Evolutionary conservation across 1,284 basidiomycete species (phyloP).

Genomic region (Acaromyces ingoldii): DNA sequence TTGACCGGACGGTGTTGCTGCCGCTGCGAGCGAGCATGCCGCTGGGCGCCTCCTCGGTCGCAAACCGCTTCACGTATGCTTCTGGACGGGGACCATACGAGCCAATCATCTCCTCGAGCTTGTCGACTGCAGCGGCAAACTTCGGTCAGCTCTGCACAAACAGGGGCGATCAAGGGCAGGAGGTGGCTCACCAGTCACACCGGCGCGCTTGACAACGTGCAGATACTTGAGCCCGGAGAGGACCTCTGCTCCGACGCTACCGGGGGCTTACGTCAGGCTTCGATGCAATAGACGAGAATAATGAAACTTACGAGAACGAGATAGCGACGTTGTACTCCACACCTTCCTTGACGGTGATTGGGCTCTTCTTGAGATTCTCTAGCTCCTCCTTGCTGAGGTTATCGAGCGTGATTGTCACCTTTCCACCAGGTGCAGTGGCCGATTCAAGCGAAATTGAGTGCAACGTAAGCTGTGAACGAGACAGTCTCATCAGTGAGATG

Average conservation of each 20-base stretch:
- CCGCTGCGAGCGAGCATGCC: constrained; percentile 74
- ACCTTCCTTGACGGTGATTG: constrained; percentile 61
- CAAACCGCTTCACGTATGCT: constrained; percentile 53
- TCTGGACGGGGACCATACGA: constrained; percentile 62
- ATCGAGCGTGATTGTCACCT: constrained; percentile 55
- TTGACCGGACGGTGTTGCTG: constrained; percentile 62
- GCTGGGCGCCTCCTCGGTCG: constrained; percentile 51
- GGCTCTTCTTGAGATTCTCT: constrained; percentile 57
- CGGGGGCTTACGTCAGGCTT: too few species aligned
- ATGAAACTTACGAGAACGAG: constrained; percentile 62
- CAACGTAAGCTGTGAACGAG: constrained; percentile 25
- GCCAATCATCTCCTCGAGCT: constrained; percentile 82
- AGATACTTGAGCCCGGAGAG: constrained; percentile 79
- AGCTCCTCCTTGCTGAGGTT: constrained; percentile 51
- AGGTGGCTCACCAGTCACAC: constrained; percentile 54
- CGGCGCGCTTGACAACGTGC: constrained; percentile 67
- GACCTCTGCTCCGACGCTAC: constrained; percentile 65
- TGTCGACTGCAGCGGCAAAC: constrained; percentile 63
- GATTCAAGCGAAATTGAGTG: constrained; percentile 55
- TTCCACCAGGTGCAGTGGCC: constrained; percentile 46
- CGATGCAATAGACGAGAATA: not conserved
- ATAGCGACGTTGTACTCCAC: constrained; percentile 72
- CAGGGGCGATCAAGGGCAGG: not conserved
- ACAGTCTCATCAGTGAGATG: not conserved
- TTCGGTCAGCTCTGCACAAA: not conserved